phyloP scores from a whole-genome alignment of 768 basidiomycete genomes.

The Chalciporus sphaerocephalus region DNA sequence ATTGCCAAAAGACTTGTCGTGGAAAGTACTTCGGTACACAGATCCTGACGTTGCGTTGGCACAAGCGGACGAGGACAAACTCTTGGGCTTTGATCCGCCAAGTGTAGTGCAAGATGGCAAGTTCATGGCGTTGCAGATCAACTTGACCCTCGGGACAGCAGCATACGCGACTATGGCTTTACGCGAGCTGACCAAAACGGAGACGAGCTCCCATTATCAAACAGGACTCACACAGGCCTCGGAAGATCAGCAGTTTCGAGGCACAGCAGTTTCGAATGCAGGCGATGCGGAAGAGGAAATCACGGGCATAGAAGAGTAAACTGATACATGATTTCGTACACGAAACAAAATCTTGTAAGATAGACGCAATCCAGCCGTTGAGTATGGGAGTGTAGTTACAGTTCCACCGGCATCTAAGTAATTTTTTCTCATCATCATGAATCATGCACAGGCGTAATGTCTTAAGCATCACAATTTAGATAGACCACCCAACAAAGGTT shows the following conservation, averaged over 20 bases:
- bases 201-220: constrained; percentile 91
- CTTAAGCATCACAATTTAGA: no score
- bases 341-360: no score
- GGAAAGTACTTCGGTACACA: constrained; percentile 83
- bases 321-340: neutral
- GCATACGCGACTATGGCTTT: constrained; percentile 99
- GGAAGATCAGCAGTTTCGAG: constrained; percentile 79
- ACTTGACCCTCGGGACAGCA: constrained; percentile 81
- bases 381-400: no score
- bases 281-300: constrained; percentile 22
- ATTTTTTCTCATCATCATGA: neutral
- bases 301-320: constrained; percentile 6
- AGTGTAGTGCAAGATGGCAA: constrained; percentile 64
- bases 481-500: neutral
- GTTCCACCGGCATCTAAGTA: no score
- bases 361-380: no score
- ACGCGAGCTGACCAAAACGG: constrained; percentile 90
- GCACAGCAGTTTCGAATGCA: constrained; percentile 31
- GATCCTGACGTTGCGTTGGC: constrained; percentile 90
- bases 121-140: constrained; percentile 84
- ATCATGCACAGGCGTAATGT: no score
- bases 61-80: constrained; percentile 91
- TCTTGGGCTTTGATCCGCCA: constrained; percentile 78
- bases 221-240: constrained; percentile 69
- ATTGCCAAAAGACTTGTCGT: constrained; percentile 74